Base-by-base conservation (phyloP, 352 stramenopile species). In the Phytophthora kernoviae region DNA sequence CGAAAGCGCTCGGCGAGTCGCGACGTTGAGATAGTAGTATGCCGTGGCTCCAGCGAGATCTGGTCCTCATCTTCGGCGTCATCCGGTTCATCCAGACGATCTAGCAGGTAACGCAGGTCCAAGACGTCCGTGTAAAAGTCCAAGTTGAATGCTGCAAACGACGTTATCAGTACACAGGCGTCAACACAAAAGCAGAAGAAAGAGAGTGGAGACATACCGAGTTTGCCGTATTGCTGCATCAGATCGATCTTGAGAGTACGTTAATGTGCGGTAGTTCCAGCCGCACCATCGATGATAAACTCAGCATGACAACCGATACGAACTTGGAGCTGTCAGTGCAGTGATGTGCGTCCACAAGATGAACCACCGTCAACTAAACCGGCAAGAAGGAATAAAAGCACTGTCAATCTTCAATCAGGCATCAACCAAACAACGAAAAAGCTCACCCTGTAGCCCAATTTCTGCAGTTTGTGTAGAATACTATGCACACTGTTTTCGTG, bases 161-260 rank as follows among this genome's bases (percentile, higher is more conserved):
- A n/a, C 33, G 26, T 39, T 22, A n/a, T 18, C 11, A 55, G 17
- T n/a, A n/a, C 7, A 49, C 21, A 40, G 6, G 4, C 1, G 4
- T 32, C 11, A 3, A 52, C 24, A 39, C 18, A 12, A 12, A 45
- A 18, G 9, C 39, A 27, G 8, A 6, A 53, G 6, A 12, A 56
- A 24, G 7, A 50, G 2, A 9, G 43, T 14, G 3, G 8, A 11
- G 40, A 52, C 54, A 37, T 76, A 89, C 73, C 79, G n/a, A 91
- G 72, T 61, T 88, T 88, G 52, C 89, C 89, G 49, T 96, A 96
- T 34, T 94, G 86, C 60, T 98, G 80, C 51, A 99, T 96, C 22
- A 99, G 78, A 79, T 99, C 98, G 54, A 98, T 98, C 79, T 99
- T 99, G 96, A 98, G 4, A 99, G 77, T 11, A 99, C 90, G 70